Percentiles rank a stretch among this genome's conserved stretches.
Conservation (phyloP, 768 basidiomycete genomes). For the Rhodotorula diobovata region DNA sequence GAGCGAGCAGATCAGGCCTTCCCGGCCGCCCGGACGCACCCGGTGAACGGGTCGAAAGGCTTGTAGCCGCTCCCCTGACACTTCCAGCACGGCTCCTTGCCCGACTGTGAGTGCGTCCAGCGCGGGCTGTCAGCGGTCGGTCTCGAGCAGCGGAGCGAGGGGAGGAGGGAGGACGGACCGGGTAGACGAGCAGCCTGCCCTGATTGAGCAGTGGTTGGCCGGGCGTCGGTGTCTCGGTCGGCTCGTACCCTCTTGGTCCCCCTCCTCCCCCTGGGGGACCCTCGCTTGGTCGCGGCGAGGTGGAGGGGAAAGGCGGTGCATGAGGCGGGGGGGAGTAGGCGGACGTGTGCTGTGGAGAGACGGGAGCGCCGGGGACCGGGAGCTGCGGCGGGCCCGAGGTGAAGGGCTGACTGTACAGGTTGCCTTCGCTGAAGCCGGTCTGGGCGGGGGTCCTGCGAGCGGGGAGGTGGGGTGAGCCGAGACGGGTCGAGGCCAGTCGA, state of each 20-base stretch:
- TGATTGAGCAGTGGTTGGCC: slow-evolving; percentile 21
- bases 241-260: not conserved
- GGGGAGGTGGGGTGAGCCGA: not conserved
- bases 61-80: slow-evolving; percentile 33
- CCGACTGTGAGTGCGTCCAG: not conserved
- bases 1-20: too few relatives aligned
- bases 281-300: not conserved
- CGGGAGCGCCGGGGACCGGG: not conserved
- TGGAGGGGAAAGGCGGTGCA: not conserved
- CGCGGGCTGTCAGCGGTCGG: not conserved
- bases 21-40: not conserved
- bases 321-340: slow-evolving; percentile 10
- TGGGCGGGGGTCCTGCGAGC: slow-evolving; percentile 14
- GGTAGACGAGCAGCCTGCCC: slow-evolving; percentile 24
- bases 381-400: not conserved
- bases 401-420: not conserved
- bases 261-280: not conserved
- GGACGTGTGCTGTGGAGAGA: not conserved
- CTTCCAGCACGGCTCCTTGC: slow-evolving; percentile 6
- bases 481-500: too few relatives aligned
- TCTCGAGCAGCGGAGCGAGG: too few relatives aligned
- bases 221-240: slow-evolving; percentile 8
- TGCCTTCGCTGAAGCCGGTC: slow-evolving; percentile 30
- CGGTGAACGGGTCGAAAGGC: slow-evolving; percentile 5
- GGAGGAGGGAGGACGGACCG: not conserved